These are phyloP conservation scores for Syncephalastrum racemosum DNA, from an alignment of 371 early-diverging fungal species.

Conservation along the genomic window DNA sequence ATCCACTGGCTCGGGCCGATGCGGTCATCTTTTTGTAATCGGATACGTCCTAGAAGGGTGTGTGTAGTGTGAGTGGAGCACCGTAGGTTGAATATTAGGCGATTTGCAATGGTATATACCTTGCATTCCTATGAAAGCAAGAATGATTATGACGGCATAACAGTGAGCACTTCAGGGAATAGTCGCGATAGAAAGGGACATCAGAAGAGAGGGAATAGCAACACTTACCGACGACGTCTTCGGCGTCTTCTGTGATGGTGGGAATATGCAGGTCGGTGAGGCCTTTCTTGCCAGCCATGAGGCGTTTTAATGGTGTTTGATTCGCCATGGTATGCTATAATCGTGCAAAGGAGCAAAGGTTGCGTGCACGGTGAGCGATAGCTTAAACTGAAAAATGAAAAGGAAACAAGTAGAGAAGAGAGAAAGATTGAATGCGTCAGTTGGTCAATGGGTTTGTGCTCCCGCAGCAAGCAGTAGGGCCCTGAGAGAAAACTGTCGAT, in stretches of 20 bases:
- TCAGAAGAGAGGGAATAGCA: neutral
- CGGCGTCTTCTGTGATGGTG: constrained; percentile 43
- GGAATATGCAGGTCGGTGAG: constrained; percentile 37
- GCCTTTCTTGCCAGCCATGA: constrained; percentile 46
- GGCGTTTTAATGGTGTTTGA: constrained; percentile 43
- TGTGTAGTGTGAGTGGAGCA: neutral
- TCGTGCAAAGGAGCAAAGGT: no score
- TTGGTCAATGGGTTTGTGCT: no score
- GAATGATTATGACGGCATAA: no score
- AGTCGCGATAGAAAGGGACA: no score
- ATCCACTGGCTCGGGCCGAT: constrained; percentile 77
- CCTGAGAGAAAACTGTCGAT: no score
- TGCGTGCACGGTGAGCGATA: no score
- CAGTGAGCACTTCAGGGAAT: no score
- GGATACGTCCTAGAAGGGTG: constrained; percentile 52
- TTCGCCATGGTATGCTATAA: constrained; percentile 16
- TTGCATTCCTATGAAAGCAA: constrained; percentile 22
- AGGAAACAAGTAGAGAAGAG: no score
- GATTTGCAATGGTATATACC: constrained; percentile 4
- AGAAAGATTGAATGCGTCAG: no score
- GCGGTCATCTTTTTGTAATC: constrained; percentile 56
- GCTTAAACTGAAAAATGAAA: no score
- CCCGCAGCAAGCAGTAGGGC: no score
- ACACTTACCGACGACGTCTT: constrained; percentile 44
- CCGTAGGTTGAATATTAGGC: no score